Conservation (phyloP, 192 early-diverging fungal species). For the Coemansia sp. region DNA sequence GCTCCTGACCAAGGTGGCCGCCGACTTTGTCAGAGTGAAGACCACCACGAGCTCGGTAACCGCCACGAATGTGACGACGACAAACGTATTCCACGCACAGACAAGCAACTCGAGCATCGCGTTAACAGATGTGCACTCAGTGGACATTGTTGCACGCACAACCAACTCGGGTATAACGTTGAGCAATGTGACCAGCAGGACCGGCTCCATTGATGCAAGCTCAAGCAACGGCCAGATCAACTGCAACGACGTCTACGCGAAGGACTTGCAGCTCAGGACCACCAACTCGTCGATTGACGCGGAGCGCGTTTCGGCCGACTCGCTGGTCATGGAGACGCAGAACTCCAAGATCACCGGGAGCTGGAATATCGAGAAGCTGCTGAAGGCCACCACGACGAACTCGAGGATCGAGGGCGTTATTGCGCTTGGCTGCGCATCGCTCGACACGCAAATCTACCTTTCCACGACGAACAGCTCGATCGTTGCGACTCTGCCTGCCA, state of each 20-base stretch:
- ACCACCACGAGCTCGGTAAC: background rate
- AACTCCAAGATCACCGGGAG: constrained; percentile 29
- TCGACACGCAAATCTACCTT: constrained; percentile 5
- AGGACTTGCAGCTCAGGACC: constrained; percentile 17
- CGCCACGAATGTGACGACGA: background rate
- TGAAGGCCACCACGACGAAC: constrained; percentile 22
- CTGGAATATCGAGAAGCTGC: constrained; percentile 16
- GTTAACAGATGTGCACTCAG: background rate
- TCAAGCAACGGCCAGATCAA: constrained; percentile 18
- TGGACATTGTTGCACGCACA: constrained; percentile 5
- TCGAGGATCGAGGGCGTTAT: constrained; percentile 18
- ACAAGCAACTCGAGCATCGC: background rate
- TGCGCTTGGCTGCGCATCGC: background rate
- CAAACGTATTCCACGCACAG: too few relatives aligned
- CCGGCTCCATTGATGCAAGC: constrained; percentile 6
- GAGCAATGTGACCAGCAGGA: constrained; percentile 3
- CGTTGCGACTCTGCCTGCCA: constrained; percentile 19
- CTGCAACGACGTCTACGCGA: constrained; percentile 11
- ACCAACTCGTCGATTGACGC: constrained; percentile 22
- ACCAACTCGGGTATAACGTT: constrained; percentile 16
- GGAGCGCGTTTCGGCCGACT: constrained; percentile 4
- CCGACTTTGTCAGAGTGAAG: background rate
- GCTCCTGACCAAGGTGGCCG: constrained; percentile 2
- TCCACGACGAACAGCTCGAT: constrained; percentile 27
- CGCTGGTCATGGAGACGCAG: constrained; percentile 11